Evolutionary conservation across 208 protist genomes (phyloP).

Genomic region (Leishmania mexicana): DNA sequence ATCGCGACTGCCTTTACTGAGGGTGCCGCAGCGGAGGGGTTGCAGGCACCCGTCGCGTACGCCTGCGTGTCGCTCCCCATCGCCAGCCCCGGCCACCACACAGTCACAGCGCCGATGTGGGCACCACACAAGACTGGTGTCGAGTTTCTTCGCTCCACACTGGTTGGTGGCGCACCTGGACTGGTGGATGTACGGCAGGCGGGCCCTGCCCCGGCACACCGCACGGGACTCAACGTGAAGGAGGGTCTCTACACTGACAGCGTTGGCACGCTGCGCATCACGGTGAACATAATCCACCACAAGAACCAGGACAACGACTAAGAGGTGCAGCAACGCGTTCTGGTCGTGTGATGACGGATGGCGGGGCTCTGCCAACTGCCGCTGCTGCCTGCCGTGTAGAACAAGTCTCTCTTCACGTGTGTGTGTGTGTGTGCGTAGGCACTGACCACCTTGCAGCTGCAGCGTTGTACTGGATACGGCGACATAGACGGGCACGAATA

Average conservation of each 20-base stretch:
- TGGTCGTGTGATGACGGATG: background rate
- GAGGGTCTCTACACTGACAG: constrained; percentile 50
- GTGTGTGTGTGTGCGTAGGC: background rate
- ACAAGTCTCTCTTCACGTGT: background rate
- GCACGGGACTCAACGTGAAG: constrained; percentile 45
- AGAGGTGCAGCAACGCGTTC: background rate
- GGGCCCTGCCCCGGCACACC: constrained; percentile 23
- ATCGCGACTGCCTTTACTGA: constrained; percentile 62
- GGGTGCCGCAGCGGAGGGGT: constrained; percentile 35
- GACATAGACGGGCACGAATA: background rate
- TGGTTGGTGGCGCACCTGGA: constrained; percentile 66
- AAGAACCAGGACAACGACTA: constrained; percentile 5
- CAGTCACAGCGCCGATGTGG: constrained; percentile 52
- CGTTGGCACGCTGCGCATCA: constrained; percentile 46
- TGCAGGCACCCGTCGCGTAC: constrained; percentile 72
- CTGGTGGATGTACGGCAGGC: constrained; percentile 56
- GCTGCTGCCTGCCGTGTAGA: background rate
- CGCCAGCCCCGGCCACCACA: constrained; percentile 48
- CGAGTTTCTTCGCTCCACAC: constrained; percentile 56
- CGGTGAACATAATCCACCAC: constrained; percentile 58
- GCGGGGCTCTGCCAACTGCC: background rate
- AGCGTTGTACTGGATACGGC: background rate
- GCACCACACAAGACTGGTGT: constrained; percentile 51
- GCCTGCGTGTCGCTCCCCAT: constrained; percentile 52
- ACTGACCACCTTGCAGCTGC: background rate